phyloP scores from a whole-genome alignment of 2,329 filamentous ascomycete species.

The Trematosphaeria pertusa region DNA sequence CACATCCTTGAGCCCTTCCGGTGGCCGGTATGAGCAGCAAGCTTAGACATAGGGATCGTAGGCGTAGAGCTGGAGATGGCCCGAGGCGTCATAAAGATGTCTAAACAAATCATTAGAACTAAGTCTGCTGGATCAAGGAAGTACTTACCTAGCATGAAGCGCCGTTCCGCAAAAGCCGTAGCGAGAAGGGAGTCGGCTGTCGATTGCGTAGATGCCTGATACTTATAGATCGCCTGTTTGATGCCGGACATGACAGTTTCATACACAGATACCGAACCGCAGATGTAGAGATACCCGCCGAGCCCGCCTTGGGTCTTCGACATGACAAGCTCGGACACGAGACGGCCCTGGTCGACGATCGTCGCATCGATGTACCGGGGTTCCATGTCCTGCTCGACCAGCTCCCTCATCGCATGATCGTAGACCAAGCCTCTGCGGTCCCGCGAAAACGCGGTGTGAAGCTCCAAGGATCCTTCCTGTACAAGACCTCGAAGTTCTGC shows the following conservation, averaged over 20 bases:
- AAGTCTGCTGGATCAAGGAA: no score
- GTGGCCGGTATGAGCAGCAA: conserved; percentile 61
- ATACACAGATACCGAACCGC: conserved; percentile 57
- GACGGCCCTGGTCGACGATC: conserved; percentile 59
- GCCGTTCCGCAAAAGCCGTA: conserved; percentile 61
- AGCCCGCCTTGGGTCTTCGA: conserved; percentile 62
- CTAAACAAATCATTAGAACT: no score
- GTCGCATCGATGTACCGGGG: conserved; percentile 61
- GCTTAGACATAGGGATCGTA: conserved; percentile 58
- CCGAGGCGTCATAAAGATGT: conserved; percentile 65
- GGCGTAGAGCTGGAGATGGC: conserved; percentile 60
- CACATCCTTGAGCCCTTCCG: conserved; percentile 56
- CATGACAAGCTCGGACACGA: conserved; percentile 62
- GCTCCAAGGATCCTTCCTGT: conserved; percentile 57
- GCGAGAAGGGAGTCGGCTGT: conserved; percentile 59
- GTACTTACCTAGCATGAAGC: conserved; percentile 64
- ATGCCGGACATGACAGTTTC: conserved; percentile 64
- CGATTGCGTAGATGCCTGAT: conserved; percentile 60
- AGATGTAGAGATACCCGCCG: conserved; percentile 59
- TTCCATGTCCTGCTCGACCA: conserved; percentile 58
- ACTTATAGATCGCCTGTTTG: conserved; percentile 61
- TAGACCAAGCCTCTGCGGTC: conserved; percentile 57
- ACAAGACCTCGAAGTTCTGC: conserved; percentile 57
- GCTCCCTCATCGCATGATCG: conserved; percentile 49
- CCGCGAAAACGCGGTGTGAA: conserved; percentile 61